A percentile compares a stretch with the other conserved stretches of the same genome.
Evolutionary conservation across 108 stramenopile genomes (phyloP).

Genomic region (Cylindrotheca closterium): DNA sequence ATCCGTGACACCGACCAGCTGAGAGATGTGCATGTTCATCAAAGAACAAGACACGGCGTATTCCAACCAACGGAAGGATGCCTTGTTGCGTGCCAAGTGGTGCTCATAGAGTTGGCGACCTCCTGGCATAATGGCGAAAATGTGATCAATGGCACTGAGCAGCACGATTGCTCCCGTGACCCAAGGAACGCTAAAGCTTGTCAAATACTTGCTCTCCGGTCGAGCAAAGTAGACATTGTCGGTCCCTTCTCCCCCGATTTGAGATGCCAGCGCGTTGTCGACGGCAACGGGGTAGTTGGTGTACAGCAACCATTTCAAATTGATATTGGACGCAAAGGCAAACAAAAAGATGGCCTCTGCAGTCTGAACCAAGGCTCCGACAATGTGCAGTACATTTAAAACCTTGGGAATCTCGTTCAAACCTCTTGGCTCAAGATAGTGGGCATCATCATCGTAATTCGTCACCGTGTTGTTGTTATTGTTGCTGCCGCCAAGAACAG

Average conservation of each 20-base stretch:
- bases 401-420: conserved; percentile 13
- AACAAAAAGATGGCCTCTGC: conserved; percentile 20
- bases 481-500: too few relatives aligned
- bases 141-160: conserved; percentile 22
- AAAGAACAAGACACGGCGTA: conserved; percentile 24
- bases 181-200: conserved; percentile 17
- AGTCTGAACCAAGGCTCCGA: conserved; percentile 19
- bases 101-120: conserved; percentile 20
- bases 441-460: background rate
- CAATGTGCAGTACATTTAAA: conserved; percentile 4
- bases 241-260: background rate
- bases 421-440: conserved; percentile 10
- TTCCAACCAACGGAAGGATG: conserved; percentile 39
- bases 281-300: conserved; percentile 14
- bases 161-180: conserved; percentile 17
- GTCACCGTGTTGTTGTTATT: background rate
- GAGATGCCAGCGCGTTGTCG: background rate
- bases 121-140: conserved; percentile 14
- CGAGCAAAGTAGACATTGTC: background rate
- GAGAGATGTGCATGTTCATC: conserved; percentile 38
- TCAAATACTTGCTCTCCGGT: conserved; percentile 2
- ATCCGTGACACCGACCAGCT: conserved; percentile 34
- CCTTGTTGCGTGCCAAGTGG: conserved; percentile 21
- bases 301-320: conserved; percentile 13
- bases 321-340: conserved; percentile 9